Conservation (phyloP, 805 yeast genomes). For the Yamadazyma takamatsuzukensis region DNA sequence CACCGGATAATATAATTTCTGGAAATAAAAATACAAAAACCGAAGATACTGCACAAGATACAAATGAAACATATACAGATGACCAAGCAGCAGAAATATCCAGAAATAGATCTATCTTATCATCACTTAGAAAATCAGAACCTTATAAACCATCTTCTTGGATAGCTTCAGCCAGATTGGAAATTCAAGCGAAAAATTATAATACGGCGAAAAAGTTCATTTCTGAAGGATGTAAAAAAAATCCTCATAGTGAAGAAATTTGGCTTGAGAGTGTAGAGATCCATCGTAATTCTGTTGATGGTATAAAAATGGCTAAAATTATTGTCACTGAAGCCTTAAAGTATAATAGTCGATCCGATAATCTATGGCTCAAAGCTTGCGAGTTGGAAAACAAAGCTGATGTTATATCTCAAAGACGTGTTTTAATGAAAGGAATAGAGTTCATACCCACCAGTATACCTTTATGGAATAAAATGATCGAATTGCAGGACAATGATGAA, state of each 20-base stretch:
- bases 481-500: conserved; percentile 49
- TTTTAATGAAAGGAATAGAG: conserved; percentile 71
- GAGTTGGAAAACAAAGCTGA: conserved; percentile 57
- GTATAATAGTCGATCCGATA: conserved; percentile 51
- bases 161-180: conserved; percentile 83
- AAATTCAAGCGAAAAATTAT: conserved; percentile 57
- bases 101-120: conserved; percentile 56
- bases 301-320: conserved; percentile 44
- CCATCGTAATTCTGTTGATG: conserved; percentile 42
- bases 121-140: conserved; percentile 66
- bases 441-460: conserved; percentile 50
- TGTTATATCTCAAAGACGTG: conserved; percentile 44
- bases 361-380: conserved; percentile 71
- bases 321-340: conserved; percentile 66
- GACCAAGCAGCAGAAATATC: conserved; percentile 52
- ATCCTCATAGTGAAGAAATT: conserved; percentile 64
- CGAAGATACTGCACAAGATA: conserved; percentile 18
- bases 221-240: conserved; percentile 67
- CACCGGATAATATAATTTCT: conserved; percentile 66
- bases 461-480: conserved; percentile 69
- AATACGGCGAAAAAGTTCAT: conserved; percentile 58
- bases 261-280: conserved; percentile 82
- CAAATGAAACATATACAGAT: conserved; percentile 9
- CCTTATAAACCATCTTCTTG: conserved; percentile 75
- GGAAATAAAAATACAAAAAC: conserved; percentile 31